Evolutionary conservation across 805 yeast species (phyloP), one percentile per base, ranked within the genome.

Genomic region (Candida dajiaensis): DNA sequence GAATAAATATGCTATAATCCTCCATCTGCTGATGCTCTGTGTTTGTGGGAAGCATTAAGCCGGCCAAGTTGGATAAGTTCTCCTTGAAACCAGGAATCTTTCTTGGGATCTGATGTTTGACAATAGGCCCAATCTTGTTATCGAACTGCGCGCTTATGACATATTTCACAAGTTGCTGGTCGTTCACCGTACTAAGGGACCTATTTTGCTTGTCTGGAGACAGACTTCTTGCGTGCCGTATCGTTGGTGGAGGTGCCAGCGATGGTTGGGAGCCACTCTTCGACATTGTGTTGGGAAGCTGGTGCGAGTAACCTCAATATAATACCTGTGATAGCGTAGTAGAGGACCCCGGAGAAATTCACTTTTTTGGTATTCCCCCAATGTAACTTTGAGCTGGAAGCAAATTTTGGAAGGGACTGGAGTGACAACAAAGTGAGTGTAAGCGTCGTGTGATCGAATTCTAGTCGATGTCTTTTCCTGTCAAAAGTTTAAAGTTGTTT

Each of bases 61-160:
- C 83, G 2, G 83, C 77, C 41, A 76, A 54, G 42, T 67, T 63
- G 35, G 59, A 55, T 40, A 71, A 55, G 42, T 58, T 50, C 6
- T 62, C 62, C 58, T 56, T 62, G 41, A 64, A 62, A 1, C 72
- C 71, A 1, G 76, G 64, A 3, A 69, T 60, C 41, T 56, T 59
- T 13, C 56, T 48, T 0, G 95, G 92, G 43, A 75, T 72, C 56
- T 83, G 89, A 52, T 77, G 76, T 44, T 70, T 69, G 28, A 89
- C 65, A 4, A 77, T 69, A 0, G 94, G 83, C 0, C 97, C 96
- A 45, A 78, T 71, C 55, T 78, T 83, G 51, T 83, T 79, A 61
- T 89, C 94, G 62, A 89, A 89, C 64, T 85, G 90, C 1, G 92
- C 85, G 6, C 89, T 73, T 28, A 88, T 55, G 20, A 84, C 72